These are phyloP conservation scores for Inonotus hispidus DNA, from an alignment of 1,284 basidiomycete species.

Conservation along the genomic window DNA sequence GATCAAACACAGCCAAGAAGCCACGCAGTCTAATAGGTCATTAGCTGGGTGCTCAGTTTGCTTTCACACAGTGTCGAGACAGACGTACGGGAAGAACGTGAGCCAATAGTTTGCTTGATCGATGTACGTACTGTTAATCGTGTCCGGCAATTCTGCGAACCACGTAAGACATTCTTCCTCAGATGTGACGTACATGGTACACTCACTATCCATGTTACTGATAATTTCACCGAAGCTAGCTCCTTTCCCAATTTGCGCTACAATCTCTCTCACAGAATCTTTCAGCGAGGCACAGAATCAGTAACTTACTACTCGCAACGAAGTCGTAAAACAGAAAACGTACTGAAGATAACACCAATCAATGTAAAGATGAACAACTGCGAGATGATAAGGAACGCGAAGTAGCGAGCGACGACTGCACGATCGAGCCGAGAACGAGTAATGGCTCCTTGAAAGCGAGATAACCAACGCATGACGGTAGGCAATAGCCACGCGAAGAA, in stretches of 20 bases:
- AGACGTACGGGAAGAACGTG: constrained; percentile 82
- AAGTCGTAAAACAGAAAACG: constrained; percentile 26
- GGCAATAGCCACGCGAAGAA: constrained; percentile 88
- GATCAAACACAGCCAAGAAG: constrained; percentile 90
- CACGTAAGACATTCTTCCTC: neutral
- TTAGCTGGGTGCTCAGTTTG: too few relatives aligned
- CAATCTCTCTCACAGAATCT: constrained; percentile 64
- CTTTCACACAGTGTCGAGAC: neutral
- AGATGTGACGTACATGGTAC: neutral
- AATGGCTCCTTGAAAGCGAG: constrained; percentile 75
- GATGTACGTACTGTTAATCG: constrained; percentile 77
- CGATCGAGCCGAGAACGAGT: constrained; percentile 83
- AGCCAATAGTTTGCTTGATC: constrained; percentile 88
- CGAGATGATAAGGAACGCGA: constrained; percentile 84
- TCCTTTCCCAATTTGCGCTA: constrained; percentile 63
- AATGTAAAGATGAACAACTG: constrained; percentile 90
- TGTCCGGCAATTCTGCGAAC: constrained; percentile 56
- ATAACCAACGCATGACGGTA: constrained; percentile 79
- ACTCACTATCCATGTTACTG: constrained; percentile 57
- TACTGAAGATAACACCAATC: constrained; percentile 83
- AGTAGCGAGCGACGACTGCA: constrained; percentile 86
- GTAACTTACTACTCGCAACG: neutral
- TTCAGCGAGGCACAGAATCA: constrained; percentile 10
- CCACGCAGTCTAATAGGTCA: constrained; percentile 65
- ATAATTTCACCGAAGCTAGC: constrained; percentile 66